Percentiles rank a stretch among this genome's conserved stretches.
These are phyloP conservation scores for Polychaeton citri DNA, from an alignment of 2,329 filamentous ascomycete species.

Conservation along the genomic window DNA sequence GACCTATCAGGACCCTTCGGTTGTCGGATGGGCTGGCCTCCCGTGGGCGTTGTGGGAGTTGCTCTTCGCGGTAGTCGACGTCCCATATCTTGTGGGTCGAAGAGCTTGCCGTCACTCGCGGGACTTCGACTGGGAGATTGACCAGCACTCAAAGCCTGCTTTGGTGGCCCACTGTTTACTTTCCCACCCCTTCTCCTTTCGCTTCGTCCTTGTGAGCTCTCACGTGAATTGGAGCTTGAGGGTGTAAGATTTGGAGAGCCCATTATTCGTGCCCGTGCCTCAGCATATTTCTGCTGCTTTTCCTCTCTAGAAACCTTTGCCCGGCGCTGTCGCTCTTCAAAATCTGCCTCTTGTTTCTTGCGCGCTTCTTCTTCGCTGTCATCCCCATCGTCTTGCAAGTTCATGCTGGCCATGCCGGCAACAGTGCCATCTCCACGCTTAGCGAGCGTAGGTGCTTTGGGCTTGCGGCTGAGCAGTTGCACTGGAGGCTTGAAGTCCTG, in stretches of 20 bases:
- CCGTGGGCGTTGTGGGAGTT: slow-evolving; percentile 38
- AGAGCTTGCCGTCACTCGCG: slow-evolving; percentile 48
- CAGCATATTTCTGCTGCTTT: slow-evolving; percentile 81
- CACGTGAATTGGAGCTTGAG: slow-evolving; percentile 12
- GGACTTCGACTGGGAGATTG: slow-evolving; percentile 21
- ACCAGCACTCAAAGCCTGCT: slow-evolving; percentile 15
- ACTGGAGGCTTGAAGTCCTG: slow-evolving; percentile 68
- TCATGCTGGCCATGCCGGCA: slow-evolving; percentile 32
- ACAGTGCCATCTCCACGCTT: slow-evolving; percentile 38
- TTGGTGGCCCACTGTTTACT: slow-evolving; percentile 1
- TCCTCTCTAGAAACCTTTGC: slow-evolving; percentile 73
- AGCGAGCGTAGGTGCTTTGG: slow-evolving; percentile 43
- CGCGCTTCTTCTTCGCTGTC: slow-evolving; percentile 52
- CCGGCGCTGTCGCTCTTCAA: slow-evolving; percentile 65
- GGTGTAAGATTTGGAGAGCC: slow-evolving; percentile 37
- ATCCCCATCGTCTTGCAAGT: slow-evolving; percentile 36
- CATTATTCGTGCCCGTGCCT: slow-evolving; percentile 77
- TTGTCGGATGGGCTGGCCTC: slow-evolving; percentile 56
- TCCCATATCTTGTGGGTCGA: slow-evolving; percentile 58
- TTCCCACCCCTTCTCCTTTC: slow-evolving; percentile 10
- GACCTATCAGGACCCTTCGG: slow-evolving; percentile 68
- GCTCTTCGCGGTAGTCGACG: slow-evolving; percentile 37
- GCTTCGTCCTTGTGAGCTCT: slow-evolving; percentile 18
- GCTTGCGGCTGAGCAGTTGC: slow-evolving; percentile 75
- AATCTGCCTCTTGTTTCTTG: slow-evolving; percentile 50